Conservation (phyloP, 2,329 filamentous ascomycete species). For the Calycina herbarum region DNA sequence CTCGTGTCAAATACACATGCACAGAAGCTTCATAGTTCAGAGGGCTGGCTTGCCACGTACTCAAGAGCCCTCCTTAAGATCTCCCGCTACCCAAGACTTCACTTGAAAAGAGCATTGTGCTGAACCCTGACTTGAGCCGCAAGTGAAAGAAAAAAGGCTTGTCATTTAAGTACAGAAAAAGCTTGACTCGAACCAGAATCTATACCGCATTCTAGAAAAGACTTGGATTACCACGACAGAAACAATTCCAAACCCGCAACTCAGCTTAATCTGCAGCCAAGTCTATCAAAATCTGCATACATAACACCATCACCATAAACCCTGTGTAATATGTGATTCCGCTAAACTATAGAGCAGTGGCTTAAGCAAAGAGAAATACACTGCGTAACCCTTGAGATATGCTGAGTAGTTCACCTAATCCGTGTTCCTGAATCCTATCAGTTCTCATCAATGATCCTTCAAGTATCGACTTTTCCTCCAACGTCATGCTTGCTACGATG, state of each 20-base stretch:
- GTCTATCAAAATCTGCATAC: neutral
- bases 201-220: neutral
- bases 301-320: neutral
- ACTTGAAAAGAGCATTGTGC: neutral
- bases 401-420: slow-evolving; percentile 12
- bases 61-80: neutral
- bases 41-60: no score
- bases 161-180: slow-evolving; percentile 2
- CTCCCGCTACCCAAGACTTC: neutral
- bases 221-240: neutral
- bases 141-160: neutral
- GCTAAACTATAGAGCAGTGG: slow-evolving; percentile 34
- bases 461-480: slow-evolving; percentile 16
- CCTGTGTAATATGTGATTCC: slow-evolving; percentile 28
- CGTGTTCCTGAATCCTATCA: slow-evolving; percentile 13
- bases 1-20: no score
- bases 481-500: slow-evolving; percentile 15
- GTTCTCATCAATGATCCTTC: slow-evolving; percentile 11
- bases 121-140: neutral
- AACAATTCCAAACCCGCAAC: neutral
- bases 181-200: neutral
- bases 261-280: neutral
- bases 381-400: slow-evolving; percentile 27
- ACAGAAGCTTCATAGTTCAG: no score
- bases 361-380: slow-evolving; percentile 38